Evolutionary conservation across 306 rosid genomes (phyloP).

Genomic region (Trifolium pratense): DNA sequence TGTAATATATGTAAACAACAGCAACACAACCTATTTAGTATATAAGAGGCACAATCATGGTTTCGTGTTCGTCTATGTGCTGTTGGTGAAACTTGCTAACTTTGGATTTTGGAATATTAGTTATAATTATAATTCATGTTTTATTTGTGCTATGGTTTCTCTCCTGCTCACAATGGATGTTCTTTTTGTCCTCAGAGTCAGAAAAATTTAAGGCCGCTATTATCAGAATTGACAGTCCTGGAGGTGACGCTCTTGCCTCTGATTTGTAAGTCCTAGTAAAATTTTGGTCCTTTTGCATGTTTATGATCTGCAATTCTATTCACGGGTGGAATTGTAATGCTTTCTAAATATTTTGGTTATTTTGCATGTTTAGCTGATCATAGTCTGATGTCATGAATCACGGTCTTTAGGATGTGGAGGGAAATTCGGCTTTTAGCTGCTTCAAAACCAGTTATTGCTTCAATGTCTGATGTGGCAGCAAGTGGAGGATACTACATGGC

Average conservation of each 20-base stretch:
- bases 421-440: constrained; percentile 96
- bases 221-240: constrained; percentile 95
- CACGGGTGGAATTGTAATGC: constrained; percentile 20
- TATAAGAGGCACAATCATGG: constrained; percentile 8
- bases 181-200: constrained; percentile 60
- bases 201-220: constrained; percentile 82
- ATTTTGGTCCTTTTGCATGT: neutral
- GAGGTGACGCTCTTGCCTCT: constrained; percentile 99
- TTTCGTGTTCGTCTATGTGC: constrained; percentile 8
- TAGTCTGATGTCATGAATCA: constrained; percentile 35
- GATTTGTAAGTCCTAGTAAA: constrained; percentile 82
- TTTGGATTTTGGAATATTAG: neutral
- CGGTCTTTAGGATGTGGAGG: constrained; percentile 90
- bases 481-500: constrained; percentile 99
- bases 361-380: constrained; percentile 20
- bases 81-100: constrained; percentile 23
- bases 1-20: constrained; percentile 8
- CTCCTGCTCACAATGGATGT: constrained; percentile 19
- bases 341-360: constrained; percentile 24
- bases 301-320: neutral
- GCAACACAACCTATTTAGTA: constrained; percentile 7
- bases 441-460: constrained; percentile 88
- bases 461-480: constrained; percentile 97
- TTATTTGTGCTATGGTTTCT: constrained; percentile 20
- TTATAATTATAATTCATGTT: constrained; percentile 3